phyloP scores from a whole-genome alignment of 1,284 basidiomycete genomes.

The Austroboletus niveus region DNA sequence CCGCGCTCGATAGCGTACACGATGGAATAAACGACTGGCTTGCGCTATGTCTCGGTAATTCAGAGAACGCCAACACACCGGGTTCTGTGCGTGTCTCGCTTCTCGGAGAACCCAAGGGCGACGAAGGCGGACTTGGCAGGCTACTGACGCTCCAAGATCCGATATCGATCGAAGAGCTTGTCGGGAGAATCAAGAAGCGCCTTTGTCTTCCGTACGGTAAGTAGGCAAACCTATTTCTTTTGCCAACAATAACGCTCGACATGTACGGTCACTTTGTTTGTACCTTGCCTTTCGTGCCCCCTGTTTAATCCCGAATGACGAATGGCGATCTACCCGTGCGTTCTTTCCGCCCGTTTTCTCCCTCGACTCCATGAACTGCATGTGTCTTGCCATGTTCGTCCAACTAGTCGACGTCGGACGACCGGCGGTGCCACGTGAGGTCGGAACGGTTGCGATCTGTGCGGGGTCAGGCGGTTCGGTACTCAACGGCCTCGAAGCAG shows the following conservation, averaged over 20 bases:
- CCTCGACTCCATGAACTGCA: constrained; percentile 3
- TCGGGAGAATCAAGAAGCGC: constrained; percentile 66
- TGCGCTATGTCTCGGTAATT: constrained; percentile 42
- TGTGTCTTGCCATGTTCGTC: constrained; percentile 9
- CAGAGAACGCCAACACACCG: constrained; percentile 14
- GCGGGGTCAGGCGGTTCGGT: constrained; percentile 82
- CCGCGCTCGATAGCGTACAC: constrained; percentile 76
- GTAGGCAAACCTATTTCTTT: constrained; percentile 15
- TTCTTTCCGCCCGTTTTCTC: constrained; percentile 8
- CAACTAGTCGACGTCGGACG: constrained; percentile 76
- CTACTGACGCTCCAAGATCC: constrained; percentile 60
- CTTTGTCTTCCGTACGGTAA: constrained; percentile 65
- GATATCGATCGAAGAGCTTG: constrained; percentile 57
- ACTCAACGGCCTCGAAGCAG: constrained; percentile 67
- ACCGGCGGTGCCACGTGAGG: constrained; percentile 36
- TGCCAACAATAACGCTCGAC: constrained; percentile 13
- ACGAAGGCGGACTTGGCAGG: constrained; percentile 67
- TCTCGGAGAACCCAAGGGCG: constrained; percentile 39
- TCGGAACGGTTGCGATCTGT: constrained; percentile 74
- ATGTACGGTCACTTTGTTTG: background rate
- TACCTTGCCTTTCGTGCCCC: background rate
- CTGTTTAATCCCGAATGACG: constrained; percentile 12
- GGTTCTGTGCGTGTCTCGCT: constrained; percentile 35
- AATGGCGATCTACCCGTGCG: constrained; percentile 11
- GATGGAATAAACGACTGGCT: constrained; percentile 90